phyloP scores from a whole-genome alignment of 2,329 filamentous ascomycete species.

The Colletotrichum neosansevieriae region DNA sequence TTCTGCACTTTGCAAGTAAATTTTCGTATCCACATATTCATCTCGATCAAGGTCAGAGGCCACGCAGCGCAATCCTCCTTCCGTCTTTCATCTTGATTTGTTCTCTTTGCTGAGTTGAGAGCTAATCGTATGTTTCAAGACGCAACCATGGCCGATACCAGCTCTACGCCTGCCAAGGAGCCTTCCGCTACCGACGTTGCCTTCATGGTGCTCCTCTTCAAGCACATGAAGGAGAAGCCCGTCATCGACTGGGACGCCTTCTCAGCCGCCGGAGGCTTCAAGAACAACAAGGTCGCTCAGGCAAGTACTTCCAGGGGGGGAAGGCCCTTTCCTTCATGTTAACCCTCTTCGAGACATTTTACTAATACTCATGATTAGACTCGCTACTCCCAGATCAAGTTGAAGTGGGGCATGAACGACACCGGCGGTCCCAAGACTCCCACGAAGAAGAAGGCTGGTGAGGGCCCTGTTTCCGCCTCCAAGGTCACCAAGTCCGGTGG shows the following conservation, averaged over 20 bases:
- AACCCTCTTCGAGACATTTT: too few species aligned
- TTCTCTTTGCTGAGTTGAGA: too few species aligned
- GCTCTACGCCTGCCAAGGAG: constrained; percentile 46
- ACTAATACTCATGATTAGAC: constrained; percentile 45
- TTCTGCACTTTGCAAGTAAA: too few species aligned
- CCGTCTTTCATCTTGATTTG: too few species aligned
- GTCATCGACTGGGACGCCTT: constrained; percentile 63
- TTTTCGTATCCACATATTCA: not conserved
- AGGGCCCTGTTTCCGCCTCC: constrained; percentile 13
- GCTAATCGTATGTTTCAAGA: too few species aligned
- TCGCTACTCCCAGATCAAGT: constrained; percentile 64
- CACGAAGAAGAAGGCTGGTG: not conserved
- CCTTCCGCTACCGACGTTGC: constrained; percentile 56
- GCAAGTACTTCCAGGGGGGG: constrained; percentile 44
- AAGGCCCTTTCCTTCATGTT: too few species aligned
- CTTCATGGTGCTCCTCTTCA: constrained; percentile 60
- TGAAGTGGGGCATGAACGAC: constrained; percentile 54
- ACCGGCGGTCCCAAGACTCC: constrained; percentile 21
- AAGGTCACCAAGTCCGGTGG: constrained; percentile 39
- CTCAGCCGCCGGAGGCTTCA: constrained; percentile 56
- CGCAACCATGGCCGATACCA: constrained; percentile 47
- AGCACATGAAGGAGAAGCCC: constrained; percentile 56
- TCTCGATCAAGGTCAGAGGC: too few species aligned
- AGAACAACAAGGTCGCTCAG: constrained; percentile 59
- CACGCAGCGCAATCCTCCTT: not conserved